These are phyloP conservation scores for Phytopythium montanum DNA, from an alignment of 352 stramenopile genomes.

Conservation along the genomic window DNA sequence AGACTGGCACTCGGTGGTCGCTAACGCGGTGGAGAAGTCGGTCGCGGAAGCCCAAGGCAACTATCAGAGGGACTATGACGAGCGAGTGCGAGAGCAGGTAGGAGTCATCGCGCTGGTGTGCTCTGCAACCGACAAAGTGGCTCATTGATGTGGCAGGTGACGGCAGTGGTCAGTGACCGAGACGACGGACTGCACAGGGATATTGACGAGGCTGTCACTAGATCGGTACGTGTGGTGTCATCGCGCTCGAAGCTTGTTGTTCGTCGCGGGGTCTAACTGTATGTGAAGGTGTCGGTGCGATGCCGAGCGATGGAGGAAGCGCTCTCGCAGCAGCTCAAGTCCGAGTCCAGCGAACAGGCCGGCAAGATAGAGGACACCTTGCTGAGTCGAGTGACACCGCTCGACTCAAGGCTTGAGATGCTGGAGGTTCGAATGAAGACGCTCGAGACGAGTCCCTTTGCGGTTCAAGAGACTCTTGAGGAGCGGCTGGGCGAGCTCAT, in stretches of 20 bases:
- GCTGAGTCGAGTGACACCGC: neutral
- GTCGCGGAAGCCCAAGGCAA: neutral
- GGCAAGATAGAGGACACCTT: neutral
- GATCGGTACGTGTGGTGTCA: neutral
- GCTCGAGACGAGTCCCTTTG: constrained; percentile 12
- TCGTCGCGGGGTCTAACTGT: neutral
- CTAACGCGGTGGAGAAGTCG: constrained; percentile 9
- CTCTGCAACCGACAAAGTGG: too few species aligned
- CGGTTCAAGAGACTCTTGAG: neutral
- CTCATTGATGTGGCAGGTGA: neutral
- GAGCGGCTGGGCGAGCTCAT: constrained; percentile 8
- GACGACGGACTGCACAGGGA: neutral
- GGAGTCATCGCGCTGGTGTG: neutral
- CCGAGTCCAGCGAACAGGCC: constrained; percentile 1
- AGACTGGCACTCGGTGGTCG: neutral
- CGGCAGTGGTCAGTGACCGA: neutral
- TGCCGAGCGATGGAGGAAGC: neutral
- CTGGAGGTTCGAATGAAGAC: neutral
- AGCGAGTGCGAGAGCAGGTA: constrained; percentile 4
- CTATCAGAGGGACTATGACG: neutral
- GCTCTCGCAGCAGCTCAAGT: constrained; percentile 12
- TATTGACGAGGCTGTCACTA: neutral
- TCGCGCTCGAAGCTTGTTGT: neutral
- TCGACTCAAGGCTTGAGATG: constrained; percentile 6
- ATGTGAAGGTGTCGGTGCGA: neutral